These are phyloP conservation scores for Myriosclerotinia duriaeana DNA, from an alignment of 2,329 filamentous ascomycete genomes.

Conservation along the genomic window DNA sequence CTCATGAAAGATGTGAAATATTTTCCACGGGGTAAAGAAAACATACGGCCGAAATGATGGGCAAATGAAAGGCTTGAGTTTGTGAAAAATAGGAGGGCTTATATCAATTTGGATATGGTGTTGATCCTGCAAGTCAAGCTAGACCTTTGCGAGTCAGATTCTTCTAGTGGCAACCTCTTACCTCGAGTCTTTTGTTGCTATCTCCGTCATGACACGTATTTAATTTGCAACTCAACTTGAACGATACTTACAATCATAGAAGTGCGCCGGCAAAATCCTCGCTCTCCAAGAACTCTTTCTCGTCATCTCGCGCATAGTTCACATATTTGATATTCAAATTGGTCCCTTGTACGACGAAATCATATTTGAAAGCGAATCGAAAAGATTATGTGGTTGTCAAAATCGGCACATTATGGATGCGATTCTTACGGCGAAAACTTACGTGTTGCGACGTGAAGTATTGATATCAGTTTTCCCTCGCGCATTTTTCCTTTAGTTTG, in stretches of 20 bases:
- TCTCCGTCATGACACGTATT: no score
- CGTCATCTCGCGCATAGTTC: constrained; percentile 23
- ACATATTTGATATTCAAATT: constrained; percentile 25
- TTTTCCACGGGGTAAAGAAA: constrained; percentile 25
- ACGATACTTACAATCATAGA: background rate
- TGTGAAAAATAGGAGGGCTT: constrained; percentile 27
- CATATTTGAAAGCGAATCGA: constrained; percentile 21
- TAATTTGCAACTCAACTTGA: no score
- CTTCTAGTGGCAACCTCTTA: background rate
- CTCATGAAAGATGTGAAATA: constrained; percentile 30
- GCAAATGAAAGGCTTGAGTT: constrained; percentile 23
- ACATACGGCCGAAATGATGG: constrained; percentile 28
- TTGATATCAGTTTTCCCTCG: background rate
- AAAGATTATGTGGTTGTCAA: constrained; percentile 26
- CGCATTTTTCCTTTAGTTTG: no score
- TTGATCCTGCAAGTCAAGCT: constrained; percentile 21
- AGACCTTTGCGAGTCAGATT: background rate
- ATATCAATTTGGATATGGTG: constrained; percentile 30
- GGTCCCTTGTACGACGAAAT: constrained; percentile 26
- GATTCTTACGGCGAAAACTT: constrained; percentile 10
- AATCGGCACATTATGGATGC: constrained; percentile 25
- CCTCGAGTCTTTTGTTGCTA: background rate
- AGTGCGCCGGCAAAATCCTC: constrained; percentile 29
- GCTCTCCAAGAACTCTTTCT: constrained; percentile 29
- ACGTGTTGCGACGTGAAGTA: background rate